Evolutionary conservation across 371 early-diverging fungal genomes (phyloP).

Genomic region (Smittium mucronatum): DNA sequence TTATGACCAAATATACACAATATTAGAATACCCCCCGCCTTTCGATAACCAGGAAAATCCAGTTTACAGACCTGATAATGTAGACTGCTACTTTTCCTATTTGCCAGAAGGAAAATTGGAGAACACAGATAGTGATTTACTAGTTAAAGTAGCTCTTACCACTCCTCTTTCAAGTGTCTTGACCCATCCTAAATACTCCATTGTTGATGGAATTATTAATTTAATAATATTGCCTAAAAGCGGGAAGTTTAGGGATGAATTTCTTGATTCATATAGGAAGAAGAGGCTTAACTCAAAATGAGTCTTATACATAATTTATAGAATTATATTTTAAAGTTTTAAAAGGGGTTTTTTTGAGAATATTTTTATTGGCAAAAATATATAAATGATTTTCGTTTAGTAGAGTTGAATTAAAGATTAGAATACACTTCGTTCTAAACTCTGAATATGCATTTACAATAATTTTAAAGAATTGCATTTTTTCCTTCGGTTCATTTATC

Average conservation of each 20-base stretch:
- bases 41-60: constrained; percentile 57
- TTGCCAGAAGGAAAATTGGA: constrained; percentile 41
- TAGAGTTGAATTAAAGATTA: too few relatives aligned
- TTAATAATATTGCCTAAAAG: constrained; percentile 52
- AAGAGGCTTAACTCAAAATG: constrained; percentile 20
- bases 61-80: constrained; percentile 47
- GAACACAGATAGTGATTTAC: constrained; percentile 28
- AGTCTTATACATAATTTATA: constrained; percentile 12
- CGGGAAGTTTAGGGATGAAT: constrained; percentile 45
- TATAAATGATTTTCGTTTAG: too few relatives aligned
- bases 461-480: too few relatives aligned
- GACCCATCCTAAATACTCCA: constrained; percentile 42
- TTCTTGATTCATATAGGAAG: constrained; percentile 41
- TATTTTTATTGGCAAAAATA: too few relatives aligned
- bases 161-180: constrained; percentile 39
- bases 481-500: too few relatives aligned
- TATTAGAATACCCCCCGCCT: constrained; percentile 67
- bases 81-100: constrained; percentile 69
- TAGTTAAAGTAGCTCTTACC: constrained; percentile 58
- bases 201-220: constrained; percentile 52
- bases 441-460: too few relatives aligned
- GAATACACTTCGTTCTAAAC: too few relatives aligned
- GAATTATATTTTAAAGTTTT: too few relatives aligned
- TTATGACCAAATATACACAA: constrained; percentile 64
- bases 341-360: too few relatives aligned